Percentiles rank a stretch among this genome's conserved stretches.
Evolutionary conservation across 129 eudicot genomes (phyloP).

Genomic region (Escallonia rubra): DNA sequence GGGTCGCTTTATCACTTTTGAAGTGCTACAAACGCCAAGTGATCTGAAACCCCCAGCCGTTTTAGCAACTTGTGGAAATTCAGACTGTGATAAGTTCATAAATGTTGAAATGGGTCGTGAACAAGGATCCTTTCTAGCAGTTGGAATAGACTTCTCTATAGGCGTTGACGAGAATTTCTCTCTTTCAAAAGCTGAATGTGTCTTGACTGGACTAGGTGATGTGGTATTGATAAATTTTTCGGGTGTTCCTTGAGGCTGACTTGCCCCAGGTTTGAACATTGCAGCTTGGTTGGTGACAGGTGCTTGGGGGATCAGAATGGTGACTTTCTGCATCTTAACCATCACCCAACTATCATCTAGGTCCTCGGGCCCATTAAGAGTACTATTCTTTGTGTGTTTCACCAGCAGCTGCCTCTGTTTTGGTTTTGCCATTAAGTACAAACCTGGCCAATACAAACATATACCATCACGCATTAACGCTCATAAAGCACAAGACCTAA

Average conservation of each 20-base stretch:
- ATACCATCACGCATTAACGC: no score
- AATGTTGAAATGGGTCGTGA: conserved; percentile 16
- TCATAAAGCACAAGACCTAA: no score
- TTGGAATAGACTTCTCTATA: conserved; percentile 14
- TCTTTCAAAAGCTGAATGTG: conserved; percentile 22
- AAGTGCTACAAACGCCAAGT: conserved; percentile 13
- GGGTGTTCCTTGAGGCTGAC: conserved; percentile 19
- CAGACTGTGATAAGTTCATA: conserved; percentile 26
- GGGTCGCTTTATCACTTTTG: conserved; percentile 23
- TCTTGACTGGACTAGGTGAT: conserved; percentile 12
- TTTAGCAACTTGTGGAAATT: conserved; percentile 9
- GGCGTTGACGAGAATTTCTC: conserved; percentile 30
- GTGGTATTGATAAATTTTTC: conserved; percentile 11
- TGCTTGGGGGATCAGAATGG: conserved; percentile 72
- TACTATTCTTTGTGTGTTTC: conserved; percentile 20
- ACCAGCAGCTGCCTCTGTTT: conserved; percentile 30
- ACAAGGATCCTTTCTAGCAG: conserved; percentile 8
- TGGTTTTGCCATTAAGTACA: conserved; percentile 41
- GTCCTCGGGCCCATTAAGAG: conserved; percentile 25
- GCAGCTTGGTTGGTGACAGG: conserved; percentile 30
- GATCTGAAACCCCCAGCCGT: conserved; percentile 5
- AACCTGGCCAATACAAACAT: conserved; percentile 26
- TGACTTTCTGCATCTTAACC: conserved; percentile 81
- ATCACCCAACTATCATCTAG: conserved; percentile 69
- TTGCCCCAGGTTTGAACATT: conserved; percentile 21